These are phyloP conservation scores for Sarocladium oryzae DNA, from an alignment of 2,329 filamentous ascomycete species.

Conservation along the genomic window DNA sequence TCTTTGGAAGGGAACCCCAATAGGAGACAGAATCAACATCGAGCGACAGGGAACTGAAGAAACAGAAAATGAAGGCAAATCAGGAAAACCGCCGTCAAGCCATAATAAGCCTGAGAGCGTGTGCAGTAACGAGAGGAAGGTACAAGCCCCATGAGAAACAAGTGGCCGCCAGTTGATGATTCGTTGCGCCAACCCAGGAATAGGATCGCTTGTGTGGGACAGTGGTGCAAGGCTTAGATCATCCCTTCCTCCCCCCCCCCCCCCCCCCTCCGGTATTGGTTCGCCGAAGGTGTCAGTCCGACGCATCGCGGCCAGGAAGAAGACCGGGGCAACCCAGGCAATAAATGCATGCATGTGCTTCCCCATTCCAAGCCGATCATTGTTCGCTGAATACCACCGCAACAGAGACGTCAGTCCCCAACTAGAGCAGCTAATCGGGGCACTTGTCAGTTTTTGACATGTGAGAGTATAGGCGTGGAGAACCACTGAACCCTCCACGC, in stretches of 20 bases:
- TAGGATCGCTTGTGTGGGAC: slow-evolving; percentile 4
- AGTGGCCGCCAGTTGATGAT: neutral
- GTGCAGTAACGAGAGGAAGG: neutral
- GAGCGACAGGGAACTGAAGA: neutral
- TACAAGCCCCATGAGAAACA: neutral
- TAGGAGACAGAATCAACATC: neutral
- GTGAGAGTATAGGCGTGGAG: too few species aligned
- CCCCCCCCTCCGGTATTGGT: neutral
- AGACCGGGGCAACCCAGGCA: neutral
- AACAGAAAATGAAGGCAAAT: neutral
- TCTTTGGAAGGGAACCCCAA: slow-evolving; percentile 8
- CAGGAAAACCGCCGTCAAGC: neutral
- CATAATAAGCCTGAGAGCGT: neutral
- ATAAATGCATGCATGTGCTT: too few species aligned
- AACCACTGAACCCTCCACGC: too few species aligned
- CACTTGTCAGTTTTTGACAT: too few species aligned
- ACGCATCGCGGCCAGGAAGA: neutral
- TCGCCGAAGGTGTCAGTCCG: neutral
- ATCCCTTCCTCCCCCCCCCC: neutral
- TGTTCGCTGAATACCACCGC: neutral
- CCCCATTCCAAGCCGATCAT: neutral
- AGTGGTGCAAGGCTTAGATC: slow-evolving; percentile 7
- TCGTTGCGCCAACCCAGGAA: slow-evolving; percentile 8
- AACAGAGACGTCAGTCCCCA: neutral
- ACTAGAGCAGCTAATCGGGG: too few species aligned